phyloP scores from a whole-genome alignment of 2,329 filamentous ascomycete genomes.

The Penicillium brevicompactum region DNA sequence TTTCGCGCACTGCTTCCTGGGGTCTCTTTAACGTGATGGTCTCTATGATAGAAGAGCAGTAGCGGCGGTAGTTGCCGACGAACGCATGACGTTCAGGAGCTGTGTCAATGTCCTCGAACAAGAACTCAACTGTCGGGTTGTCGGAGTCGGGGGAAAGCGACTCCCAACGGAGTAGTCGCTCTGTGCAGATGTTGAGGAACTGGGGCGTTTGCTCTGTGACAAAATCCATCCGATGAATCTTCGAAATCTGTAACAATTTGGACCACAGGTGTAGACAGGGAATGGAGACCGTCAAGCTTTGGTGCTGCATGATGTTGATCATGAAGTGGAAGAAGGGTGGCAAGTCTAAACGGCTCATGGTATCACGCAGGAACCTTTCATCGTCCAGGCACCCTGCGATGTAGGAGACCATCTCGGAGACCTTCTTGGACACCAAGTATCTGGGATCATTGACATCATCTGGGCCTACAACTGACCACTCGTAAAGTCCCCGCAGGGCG shows the following conservation, averaged over 20 bases:
- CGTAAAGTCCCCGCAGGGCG: constrained; percentile 72
- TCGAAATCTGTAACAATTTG: constrained; percentile 71
- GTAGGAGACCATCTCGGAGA: constrained; percentile 89
- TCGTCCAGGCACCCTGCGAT: constrained; percentile 82
- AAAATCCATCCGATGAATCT: constrained; percentile 62
- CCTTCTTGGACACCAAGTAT: constrained; percentile 89
- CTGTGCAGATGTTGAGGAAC: constrained; percentile 79
- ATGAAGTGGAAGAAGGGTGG: constrained; percentile 78
- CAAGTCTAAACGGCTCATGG: constrained; percentile 60
- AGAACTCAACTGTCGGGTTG: constrained; percentile 76
- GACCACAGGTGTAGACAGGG: constrained; percentile 90
- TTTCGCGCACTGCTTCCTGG: constrained; percentile 82
- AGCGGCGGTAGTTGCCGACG: constrained; percentile 90
- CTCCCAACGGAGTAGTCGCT: constrained; percentile 84
- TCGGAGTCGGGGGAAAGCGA: constrained; percentile 78
- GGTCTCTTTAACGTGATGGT: constrained; percentile 79
- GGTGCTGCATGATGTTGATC: constrained; percentile 75
- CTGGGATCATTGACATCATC: constrained; percentile 87
- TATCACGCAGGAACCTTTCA: constrained; percentile 68
- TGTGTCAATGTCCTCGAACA: constrained; percentile 93
- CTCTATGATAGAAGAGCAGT: constrained; percentile 85
- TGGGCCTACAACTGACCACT: constrained; percentile 77
- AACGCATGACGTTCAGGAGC: constrained; percentile 93
- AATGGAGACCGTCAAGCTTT: constrained; percentile 90
- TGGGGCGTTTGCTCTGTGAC: constrained; percentile 68